A percentile compares a stretch with the other conserved stretches of the same genome.
phyloP scores from a whole-genome alignment of 495 filamentous ascomycete genomes.

The Hypoxylon intermedium region DNA sequence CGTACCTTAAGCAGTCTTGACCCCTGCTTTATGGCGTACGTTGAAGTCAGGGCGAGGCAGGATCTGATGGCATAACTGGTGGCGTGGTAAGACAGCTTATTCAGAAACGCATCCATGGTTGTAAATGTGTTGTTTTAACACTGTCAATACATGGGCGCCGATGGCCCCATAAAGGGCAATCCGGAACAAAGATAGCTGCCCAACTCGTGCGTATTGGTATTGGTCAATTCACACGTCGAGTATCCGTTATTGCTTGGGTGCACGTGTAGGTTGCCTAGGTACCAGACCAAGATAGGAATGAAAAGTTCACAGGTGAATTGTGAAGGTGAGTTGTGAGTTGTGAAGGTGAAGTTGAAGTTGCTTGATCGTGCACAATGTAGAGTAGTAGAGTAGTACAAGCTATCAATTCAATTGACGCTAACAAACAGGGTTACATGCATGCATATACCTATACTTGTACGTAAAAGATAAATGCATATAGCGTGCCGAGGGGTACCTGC shows the following conservation, averaged over 20 bases:
- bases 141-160: too few species aligned
- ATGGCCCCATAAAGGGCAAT: constrained; percentile 31
- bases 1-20: constrained; percentile 78
- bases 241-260: constrained; percentile 2
- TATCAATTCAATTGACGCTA: too few species aligned
- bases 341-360: too few species aligned
- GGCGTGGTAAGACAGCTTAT: constrained; percentile 72
- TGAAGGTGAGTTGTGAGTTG: too few species aligned
- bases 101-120: constrained; percentile 79
- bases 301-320: too few species aligned
- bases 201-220: too few species aligned
- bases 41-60: constrained; percentile 86
- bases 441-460: too few species aligned
- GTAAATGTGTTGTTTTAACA: not conserved
- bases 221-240: constrained; percentile 14
- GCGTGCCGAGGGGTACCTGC: constrained; percentile 10
- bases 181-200: constrained; percentile 2
- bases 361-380: not conserved
- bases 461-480: too few species aligned
- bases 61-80: constrained; percentile 92
- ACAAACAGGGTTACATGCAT: too few species aligned
- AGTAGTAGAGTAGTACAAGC: too few species aligned
- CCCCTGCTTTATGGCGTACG: constrained; percentile 83
- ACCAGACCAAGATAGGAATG: too few species aligned
- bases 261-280: too few species aligned